Base-by-base conservation (phyloP, 2,329 filamentous ascomycete genomes). In the Neocucurbitaria cava region DNA sequence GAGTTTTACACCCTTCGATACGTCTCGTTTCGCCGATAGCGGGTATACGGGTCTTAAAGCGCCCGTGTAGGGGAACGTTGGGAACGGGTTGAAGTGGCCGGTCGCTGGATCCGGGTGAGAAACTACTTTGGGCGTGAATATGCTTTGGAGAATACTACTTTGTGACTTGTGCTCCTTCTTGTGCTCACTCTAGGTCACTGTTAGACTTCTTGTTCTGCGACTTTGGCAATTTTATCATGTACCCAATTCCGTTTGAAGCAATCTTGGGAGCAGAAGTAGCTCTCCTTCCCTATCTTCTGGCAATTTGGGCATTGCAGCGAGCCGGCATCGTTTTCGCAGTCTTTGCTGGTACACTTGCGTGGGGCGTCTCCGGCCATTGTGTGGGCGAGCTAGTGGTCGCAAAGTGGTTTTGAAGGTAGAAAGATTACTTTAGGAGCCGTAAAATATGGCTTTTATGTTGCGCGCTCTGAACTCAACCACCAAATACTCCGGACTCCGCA, bases 241-340 rank as follows among this genome's bases (percentile, higher is more conserved):
- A 98, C 95, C 95, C 95, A 99, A 82, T 92, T 99, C 77, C 88
- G 89, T 84, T 97, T 98, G 81, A 99, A 99, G 82, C 95, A 99
- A 68, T 98, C 95, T 77, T 99, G 95, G 24, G 92, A 92, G 82
- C 95, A 99, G 81, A 98, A 99, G 79, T 88, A 97, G 80, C 92
- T 96, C 71, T 95, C 91, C 73, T 93, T 89, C 49, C 89, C 91
- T 40, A 93, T 81, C 79, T 96, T 97, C 70, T 97, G 83, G 76
- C 95, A 99, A 45, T 91, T 98, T 49, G 95, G 95, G 77, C 95
- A 99, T 77, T 98, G 93, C 42, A 99, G 81, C 49, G 88, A 83
- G 56, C 91, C 89, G 52, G 93, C 93, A 61, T 94, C 89, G 61
- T 97, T 96, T 36, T 85, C 82, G 82, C 95, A 99, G 76, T 96